These are phyloP conservation scores for Conticribra guillardii DNA, from an alignment of 108 stramenopile species.

Conservation along the genomic window DNA sequence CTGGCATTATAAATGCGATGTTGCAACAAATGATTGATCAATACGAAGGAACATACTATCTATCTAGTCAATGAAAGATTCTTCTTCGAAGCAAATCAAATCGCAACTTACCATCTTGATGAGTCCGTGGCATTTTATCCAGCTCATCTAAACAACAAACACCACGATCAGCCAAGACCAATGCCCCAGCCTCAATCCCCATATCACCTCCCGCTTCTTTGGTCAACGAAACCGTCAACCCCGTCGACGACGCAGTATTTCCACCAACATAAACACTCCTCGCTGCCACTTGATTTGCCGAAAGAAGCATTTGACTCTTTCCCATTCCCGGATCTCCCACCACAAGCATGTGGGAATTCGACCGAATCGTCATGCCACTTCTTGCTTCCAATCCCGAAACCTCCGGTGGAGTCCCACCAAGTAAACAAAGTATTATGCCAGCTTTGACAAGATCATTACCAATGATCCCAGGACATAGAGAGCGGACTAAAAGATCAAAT, in stretches of 20 bases:
- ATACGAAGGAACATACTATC: neutral
- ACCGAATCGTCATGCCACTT: slow-evolving; percentile 65
- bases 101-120: slow-evolving; percentile 70
- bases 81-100: no score
- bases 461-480: slow-evolving; percentile 94
- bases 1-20: slow-evolving; percentile 7
- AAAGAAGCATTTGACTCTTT: slow-evolving; percentile 95
- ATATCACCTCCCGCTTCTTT: slow-evolving; percentile 92
- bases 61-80: no score
- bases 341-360: slow-evolving; percentile 81
- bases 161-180: slow-evolving; percentile 96
- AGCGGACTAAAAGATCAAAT: slow-evolving; percentile 91
- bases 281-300: slow-evolving; percentile 89
- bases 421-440: slow-evolving; percentile 93
- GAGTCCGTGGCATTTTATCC: slow-evolving; percentile 94
- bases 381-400: slow-evolving; percentile 39
- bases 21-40: neutral
- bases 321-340: slow-evolving; percentile 95
- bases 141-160: slow-evolving; percentile 99
- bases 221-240: slow-evolving; percentile 89
- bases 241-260: slow-evolving; percentile 94
- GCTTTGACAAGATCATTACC: slow-evolving; percentile 98
- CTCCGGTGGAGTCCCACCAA: slow-evolving; percentile 90
- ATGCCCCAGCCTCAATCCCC: slow-evolving; percentile 96
- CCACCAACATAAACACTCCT: slow-evolving; percentile 97